Base-by-base conservation (phyloP, 345 rosid genomes). In the Mercurialis annua region DNA sequence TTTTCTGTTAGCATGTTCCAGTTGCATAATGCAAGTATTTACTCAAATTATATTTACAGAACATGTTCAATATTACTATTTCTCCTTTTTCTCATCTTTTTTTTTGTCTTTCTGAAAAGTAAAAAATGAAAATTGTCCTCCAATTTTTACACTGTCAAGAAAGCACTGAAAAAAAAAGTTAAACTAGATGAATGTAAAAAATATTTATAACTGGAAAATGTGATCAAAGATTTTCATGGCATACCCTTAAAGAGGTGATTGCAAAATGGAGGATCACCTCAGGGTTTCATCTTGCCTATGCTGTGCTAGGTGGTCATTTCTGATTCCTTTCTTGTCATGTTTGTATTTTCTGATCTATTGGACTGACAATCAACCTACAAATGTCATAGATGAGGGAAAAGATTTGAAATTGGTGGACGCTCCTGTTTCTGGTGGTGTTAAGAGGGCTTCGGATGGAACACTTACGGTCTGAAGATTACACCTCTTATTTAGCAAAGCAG, bases 361-460 rank as follows among this genome's bases (percentile, higher is more conserved):
- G 16, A 31, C 18, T 64, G 48, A 6, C 66, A 29, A 67, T 67
- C 70, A 60, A 18, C 62, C 10, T 48, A 17, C 49, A 64, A 50
- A 76, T 79, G 36, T 77, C 55, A 31, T 70, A 88, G 96, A 62
- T 81, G 92, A 84, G 67, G 92, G 87, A 65, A 88, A 83, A 72
- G 80, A 81, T 80, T 75, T 93, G 80, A 90, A 87, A 81, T 75
- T 93, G 84, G 96, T 93, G 76, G 96, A 93, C 77, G 94, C 98
- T 74, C 98, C 98, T 72, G 98, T 93, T 78, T 93, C 97, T 64
- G 98, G 98, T 64, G 98, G 98, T 73, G 97, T 90, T 52, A 90
- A 88, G 83, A 84, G 82, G 80, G 98, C 98, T 38, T 69, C 92
- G 52, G 78, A 64, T 74, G 98, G 98, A 78, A 88, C 92, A 69